Conservation (phyloP, 257 asterid genomes). For the Verbascum thapsus region DNA sequence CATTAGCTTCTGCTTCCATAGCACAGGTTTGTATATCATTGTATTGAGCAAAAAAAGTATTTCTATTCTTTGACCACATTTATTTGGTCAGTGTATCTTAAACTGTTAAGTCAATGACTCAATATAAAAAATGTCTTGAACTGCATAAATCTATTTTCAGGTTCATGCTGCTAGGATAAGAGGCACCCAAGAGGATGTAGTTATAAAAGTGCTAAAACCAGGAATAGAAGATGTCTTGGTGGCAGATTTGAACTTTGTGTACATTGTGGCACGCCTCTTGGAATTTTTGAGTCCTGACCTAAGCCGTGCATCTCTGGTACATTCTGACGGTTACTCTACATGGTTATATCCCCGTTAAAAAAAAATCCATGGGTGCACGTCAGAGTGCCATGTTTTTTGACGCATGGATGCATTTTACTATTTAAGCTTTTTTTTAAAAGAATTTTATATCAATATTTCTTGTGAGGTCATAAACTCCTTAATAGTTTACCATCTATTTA, state of each 20-base stretch:
- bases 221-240: slow-evolving; percentile 88
- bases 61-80: neutral
- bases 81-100: slow-evolving; percentile 8
- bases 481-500: slow-evolving; percentile 1
- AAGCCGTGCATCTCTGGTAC: slow-evolving; percentile 95
- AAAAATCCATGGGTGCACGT: neutral
- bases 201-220: slow-evolving; percentile 93
- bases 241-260: slow-evolving; percentile 92
- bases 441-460: slow-evolving; percentile 13
- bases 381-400: neutral
- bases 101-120: slow-evolving; percentile 1
- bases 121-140: slow-evolving; percentile 20
- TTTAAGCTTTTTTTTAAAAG: neutral
- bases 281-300: slow-evolving; percentile 96
- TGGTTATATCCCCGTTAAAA: slow-evolving; percentile 12
- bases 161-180: slow-evolving; percentile 94
- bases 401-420: neutral
- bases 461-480: neutral
- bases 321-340: slow-evolving; percentile 26
- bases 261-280: slow-evolving; percentile 85
- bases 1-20: slow-evolving; percentile 96
- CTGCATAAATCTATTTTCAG: slow-evolving; percentile 47
- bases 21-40: slow-evolving; percentile 69
- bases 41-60: no score
- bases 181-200: slow-evolving; percentile 85